Evolutionary conservation across 805 yeast genomes (phyloP), one percentile per base, ranked within the genome.

Genomic region (Candida morakotiae): DNA sequence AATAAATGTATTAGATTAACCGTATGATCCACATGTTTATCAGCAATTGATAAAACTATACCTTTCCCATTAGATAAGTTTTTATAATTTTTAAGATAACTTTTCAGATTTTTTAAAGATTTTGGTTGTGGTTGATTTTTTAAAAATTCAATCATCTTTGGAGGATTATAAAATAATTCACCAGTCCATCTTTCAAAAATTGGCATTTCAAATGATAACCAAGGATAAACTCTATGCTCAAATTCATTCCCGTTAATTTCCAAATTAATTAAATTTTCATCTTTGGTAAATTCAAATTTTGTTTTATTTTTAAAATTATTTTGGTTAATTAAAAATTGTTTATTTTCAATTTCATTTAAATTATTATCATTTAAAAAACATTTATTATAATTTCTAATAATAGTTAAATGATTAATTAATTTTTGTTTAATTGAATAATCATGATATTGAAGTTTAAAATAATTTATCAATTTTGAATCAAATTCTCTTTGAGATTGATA

Each of bases 371-470:
- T 53, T 3, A 51, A 47, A 30, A 51, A 73, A 41, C 79, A 73
- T 28, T 64, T 58, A 30, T 67, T 64, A 45, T 59, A 73, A 13
- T 69, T 62, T 36, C 69, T 55, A 31, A 72, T 42, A 41, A 66
- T 72, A n/a, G 71, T 61, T n/a, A 69, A 49, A 32, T 64, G 67
- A 37, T 67, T 69, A 14, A 66, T 58, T 50, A 72, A 56, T 3
- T 45, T 41, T 30, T 56, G 58, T 39, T 65, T 55, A 18, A 56
- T 34, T 9, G 34, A 35, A 7, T 31, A 18, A 15, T 37, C 39
- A 4, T 25, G 37, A 25, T 49, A 47, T 13, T 56, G 57, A 9
- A 26, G 9, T 10, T 34, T 31, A 3, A 25, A 8, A 21, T 16
- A 38, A 3, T n/a, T 29, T 4, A 19, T n/a, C 11, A 31, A 4